Evolutionary conservation across 1,284 basidiomycete genomes (phyloP).

Genomic region (Wallemia hederae): DNA sequence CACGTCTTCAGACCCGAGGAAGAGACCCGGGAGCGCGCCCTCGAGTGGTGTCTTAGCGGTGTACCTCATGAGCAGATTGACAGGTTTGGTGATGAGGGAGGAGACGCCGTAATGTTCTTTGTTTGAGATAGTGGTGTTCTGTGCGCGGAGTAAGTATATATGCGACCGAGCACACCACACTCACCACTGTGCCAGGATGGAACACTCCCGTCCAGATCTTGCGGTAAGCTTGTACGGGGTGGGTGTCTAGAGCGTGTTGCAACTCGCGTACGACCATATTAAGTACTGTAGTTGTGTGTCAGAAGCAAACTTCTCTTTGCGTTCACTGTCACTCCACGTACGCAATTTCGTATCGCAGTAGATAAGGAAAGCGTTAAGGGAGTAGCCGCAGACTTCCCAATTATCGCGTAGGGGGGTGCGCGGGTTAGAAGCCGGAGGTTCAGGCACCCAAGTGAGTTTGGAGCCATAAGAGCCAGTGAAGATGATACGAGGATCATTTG

Average conservation of each 20-base stretch:
- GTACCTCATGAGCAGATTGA: background rate
- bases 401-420: background rate
- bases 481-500: background rate
- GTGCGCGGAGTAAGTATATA: background rate
- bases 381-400: background rate
- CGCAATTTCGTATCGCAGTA: background rate
- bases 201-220: background rate
- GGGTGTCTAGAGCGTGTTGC: background rate
- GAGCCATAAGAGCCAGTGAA: background rate
- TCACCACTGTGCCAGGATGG: background rate
- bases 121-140: background rate
- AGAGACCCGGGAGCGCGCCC: background rate
- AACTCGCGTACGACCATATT: background rate
- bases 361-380: background rate
- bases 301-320: too few relatives aligned
- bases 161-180: background rate
- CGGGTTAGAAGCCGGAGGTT: background rate
- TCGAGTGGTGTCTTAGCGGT: background rate
- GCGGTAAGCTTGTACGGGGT: background rate
- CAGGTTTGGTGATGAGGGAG: background rate
- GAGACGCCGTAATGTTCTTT: background rate
- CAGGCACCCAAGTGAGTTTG: background rate
- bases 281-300: background rate
- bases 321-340: too few relatives aligned
- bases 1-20: background rate